Base-by-base conservation (phyloP, 139 green algal species). In the Raphidocelis subcapitata region DNA sequence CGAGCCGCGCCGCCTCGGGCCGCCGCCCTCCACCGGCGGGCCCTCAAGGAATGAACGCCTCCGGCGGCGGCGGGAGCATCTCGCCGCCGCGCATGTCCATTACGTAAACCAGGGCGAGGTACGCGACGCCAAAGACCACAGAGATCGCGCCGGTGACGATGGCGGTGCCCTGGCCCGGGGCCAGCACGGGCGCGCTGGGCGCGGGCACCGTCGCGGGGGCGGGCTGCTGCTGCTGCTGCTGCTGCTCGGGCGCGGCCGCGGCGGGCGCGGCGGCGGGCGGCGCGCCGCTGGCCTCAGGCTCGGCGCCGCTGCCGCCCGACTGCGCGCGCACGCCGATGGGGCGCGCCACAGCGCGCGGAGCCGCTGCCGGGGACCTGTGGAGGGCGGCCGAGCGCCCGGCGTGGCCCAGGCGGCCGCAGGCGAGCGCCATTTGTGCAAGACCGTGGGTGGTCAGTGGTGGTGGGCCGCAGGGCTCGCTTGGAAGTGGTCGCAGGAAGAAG, bases 71-170 rank as follows among this genome's bases (percentile, higher is more conserved):
- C 8, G 87, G 87, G 73, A 83, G 65, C 76, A 92, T 80, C 66
- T 88, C 75, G 2, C 82, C 85, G 37, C 87, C 83, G 3, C 85
- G 70, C 24, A 64, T 80, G 68, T 91, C 80, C 51, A 92, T 64
- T 5, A 88, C 18, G 60, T 73, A 72, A 2, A 88, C 84, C 28
- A 92, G 66, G 12, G 67, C 81, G n/a, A 92, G 75, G 66, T 90
- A 92, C 0, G 79, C 87, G 1, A 91, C 67, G 15, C 87, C 87
- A 56, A 89, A 83, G 44, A 92, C 64, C 62, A 89, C 70, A 14
- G 83, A 90, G 56, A 91, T 87, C 65, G 75, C 79, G 14, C 87
- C 87, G 8, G 87, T 92, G 15, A 88, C 77, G 36, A 92, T 83
- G 18, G 87, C 85, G 44, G 82, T 91, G 59, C 85, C 85, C 66